Base-by-base conservation (phyloP, 1,284 basidiomycete genomes). In the Rhodotorula sp. region DNA sequence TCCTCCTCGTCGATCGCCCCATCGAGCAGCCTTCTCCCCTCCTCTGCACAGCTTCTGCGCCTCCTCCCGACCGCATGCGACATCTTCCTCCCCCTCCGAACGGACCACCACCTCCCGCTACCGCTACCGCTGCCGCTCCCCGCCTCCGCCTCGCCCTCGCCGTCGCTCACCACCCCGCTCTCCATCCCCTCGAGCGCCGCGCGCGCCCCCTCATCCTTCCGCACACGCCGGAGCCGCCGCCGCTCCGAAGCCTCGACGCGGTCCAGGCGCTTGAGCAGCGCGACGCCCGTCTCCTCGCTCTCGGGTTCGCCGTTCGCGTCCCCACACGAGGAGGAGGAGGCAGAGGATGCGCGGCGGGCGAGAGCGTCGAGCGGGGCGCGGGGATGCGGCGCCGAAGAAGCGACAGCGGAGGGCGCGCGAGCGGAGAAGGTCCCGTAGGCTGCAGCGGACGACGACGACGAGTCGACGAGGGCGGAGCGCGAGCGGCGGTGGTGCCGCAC, bases 251-350 rank as follows among this genome's bases (percentile, higher is more conserved):
- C 36, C 34, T 71, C 70, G n/a, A 67, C 34, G 17, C 55, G 39
- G n/a, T 71, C 70, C 12, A 71, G 46, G 7, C 59, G 53, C 32
- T 39, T 27, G 36, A 71, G 29, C 50, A 71, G 41, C 15, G 37
- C 46, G 12, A 64, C 59, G 37, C 70, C 70, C 32, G 66, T 71
- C 51, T 68, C 66, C n/a, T 68, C 66, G 15, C n/a, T 55, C 3
- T 53, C 56, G n/a, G 58, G 54, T 13, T 37, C 59, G 5, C 12
- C 53, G n/a, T 34, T 19, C 5, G 19, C 27, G 34, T 57, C 36
- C n/a, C n/a, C n/a, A n/a, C n/a, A n/a, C n/a, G n/a, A n/a, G n/a
- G 22, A 46, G 22, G 21, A 8, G 19, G 15, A 6, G 19, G 32
- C 6, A 19, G 34, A 36, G 34, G 22, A 17, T 34, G 55, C 7